Percentiles rank a stretch among this genome's conserved stretches.
These are phyloP conservation scores for Arabidopsis hybrid DNA, from an alignment of 441 rosid genomes.

Conservation along the genomic window DNA sequence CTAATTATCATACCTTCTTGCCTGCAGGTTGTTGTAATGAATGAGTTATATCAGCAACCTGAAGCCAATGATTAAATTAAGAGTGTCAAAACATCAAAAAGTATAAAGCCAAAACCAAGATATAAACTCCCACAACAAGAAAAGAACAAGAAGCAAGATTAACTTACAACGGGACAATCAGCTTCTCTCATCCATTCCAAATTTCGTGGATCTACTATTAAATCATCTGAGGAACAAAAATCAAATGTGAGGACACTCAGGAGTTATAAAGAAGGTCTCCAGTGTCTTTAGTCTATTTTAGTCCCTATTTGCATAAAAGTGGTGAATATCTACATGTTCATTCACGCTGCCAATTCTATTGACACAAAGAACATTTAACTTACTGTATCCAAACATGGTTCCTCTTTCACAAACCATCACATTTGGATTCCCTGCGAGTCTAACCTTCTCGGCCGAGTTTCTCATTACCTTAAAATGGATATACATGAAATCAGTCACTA, in stretches of 20 bases:
- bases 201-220: constrained; percentile 94
- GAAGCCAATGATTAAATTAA: background rate
- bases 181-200: constrained; percentile 96
- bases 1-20: constrained; percentile 59
- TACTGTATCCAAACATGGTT: constrained; percentile 22
- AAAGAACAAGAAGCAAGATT: constrained; percentile 26
- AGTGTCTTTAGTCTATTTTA: background rate
- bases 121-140: background rate
- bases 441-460: constrained; percentile 84
- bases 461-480: constrained; percentile 67
- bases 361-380: constrained; percentile 1
- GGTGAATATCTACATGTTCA: background rate
- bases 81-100: background rate
- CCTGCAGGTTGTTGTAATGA: constrained; percentile 96
- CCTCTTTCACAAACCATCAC: constrained; percentile 26
- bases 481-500: constrained; percentile 15
- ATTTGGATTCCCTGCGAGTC: constrained; percentile 76
- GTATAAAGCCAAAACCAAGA: background rate
- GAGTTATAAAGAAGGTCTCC: background rate
- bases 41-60: constrained; percentile 95
- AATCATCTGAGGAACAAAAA: constrained; percentile 65
- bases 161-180: constrained; percentile 89
- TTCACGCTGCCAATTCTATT: background rate
- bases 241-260: constrained; percentile 5
- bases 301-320: background rate